These are phyloP conservation scores for Tolypocladium album DNA, from an alignment of 2,329 filamentous ascomycete genomes.

Conservation along the genomic window DNA sequence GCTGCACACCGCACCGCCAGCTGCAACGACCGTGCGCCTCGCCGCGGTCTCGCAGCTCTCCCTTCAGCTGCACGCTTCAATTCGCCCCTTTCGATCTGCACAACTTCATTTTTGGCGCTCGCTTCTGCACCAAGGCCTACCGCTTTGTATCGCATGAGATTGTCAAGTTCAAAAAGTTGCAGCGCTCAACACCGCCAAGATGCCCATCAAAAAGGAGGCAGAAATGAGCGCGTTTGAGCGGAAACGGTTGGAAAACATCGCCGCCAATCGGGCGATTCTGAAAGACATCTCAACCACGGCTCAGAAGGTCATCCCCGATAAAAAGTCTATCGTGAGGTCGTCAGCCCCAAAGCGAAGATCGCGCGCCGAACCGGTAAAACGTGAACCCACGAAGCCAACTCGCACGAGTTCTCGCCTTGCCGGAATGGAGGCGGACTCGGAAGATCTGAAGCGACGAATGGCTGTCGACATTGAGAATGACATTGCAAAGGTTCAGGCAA, in stretches of 20 bases:
- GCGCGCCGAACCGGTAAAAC: constrained; percentile 31
- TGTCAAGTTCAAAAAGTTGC: no score
- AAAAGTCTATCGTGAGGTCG: constrained; percentile 37
- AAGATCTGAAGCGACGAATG: constrained; percentile 37
- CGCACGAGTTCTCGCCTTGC: constrained; percentile 49
- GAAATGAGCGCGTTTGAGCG: constrained; percentile 77
- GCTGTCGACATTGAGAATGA: constrained; percentile 37
- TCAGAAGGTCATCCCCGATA: constrained; percentile 51
- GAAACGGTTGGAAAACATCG: constrained; percentile 76
- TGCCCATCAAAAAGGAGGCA: constrained; percentile 34
- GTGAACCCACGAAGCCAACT: constrained; percentile 36
- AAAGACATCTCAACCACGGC: constrained; percentile 66
- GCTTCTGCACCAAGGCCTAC: neutral
- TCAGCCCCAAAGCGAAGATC: constrained; percentile 21
- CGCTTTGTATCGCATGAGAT: no score
- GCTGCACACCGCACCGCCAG: neutral
- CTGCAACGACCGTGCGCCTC: neutral
- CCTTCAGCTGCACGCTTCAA: neutral
- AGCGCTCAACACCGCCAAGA: constrained; percentile 10
- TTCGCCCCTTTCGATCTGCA: neutral
- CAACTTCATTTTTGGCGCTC: neutral
- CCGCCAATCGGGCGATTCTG: constrained; percentile 69
- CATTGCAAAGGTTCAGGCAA: constrained; percentile 37
- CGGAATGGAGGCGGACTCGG: constrained; percentile 37
- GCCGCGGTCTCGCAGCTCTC: neutral